Evolutionary conservation across 768 basidiomycete species (phyloP).

Genomic region (Leucocoprinus sp.): DNA sequence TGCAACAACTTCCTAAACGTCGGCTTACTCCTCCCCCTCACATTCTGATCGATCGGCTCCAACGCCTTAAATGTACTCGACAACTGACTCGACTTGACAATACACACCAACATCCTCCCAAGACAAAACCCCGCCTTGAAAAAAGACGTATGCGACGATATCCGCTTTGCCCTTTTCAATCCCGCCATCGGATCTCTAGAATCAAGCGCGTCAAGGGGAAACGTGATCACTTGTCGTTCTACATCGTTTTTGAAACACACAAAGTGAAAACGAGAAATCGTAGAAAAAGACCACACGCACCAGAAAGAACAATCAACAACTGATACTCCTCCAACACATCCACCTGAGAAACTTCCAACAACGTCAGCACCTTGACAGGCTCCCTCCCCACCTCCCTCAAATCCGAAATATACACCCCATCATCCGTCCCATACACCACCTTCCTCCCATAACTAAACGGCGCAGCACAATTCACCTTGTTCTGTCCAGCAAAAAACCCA

Average conservation of each 20-base stretch:
- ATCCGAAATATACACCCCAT: conserved; percentile 94
- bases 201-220: conserved; percentile 89
- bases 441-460: conserved; percentile 71
- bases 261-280: background rate
- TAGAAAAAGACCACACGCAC: conserved; percentile 30
- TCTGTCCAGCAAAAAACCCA: conserved; percentile 77
- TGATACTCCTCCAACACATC: conserved; percentile 96
- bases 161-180: conserved; percentile 87
- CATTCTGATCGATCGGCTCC: conserved; percentile 89
- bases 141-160: conserved; percentile 93
- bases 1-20: conserved; percentile 94
- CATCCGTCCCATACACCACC: conserved; percentile 95
- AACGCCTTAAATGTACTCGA: conserved; percentile 97
- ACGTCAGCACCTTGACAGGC: conserved; percentile 82
- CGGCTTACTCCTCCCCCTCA: conserved; percentile 72
- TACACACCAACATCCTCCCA: conserved; percentile 86
- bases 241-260: conserved; percentile 5
- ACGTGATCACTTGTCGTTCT: conserved; percentile 96
- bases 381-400: conserved; percentile 67
- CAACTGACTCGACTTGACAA: conserved; percentile 91
- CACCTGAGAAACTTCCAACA: conserved; percentile 88
- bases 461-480: conserved; percentile 90
- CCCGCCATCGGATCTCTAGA: conserved; percentile 86
- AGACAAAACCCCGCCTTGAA: conserved; percentile 96
- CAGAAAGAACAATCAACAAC: conserved; percentile 96